Evolutionary conservation across 768 basidiomycete species (phyloP), one percentile per base, ranked within the genome.

Genomic region (Rhodosporidiobolus odoratus): DNA sequence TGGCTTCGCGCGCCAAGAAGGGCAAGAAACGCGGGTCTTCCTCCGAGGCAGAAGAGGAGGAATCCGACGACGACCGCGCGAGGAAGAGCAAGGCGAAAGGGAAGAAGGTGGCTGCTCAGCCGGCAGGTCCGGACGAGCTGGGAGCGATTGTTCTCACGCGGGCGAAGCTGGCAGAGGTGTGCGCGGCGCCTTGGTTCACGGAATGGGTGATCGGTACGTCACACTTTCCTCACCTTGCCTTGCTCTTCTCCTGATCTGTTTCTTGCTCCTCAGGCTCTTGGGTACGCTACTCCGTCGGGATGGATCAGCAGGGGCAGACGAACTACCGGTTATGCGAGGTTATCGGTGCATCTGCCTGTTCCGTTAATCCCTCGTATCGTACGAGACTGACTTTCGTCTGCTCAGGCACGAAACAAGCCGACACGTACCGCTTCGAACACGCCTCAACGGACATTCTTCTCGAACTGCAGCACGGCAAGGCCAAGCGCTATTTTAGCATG

Each of bases 291-390:
- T 82, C 90, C 47, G 87, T 94, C 72, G 91, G 90, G 1, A 74
- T 81, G 3, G 87, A 90, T 65, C 2, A 38, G 23, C 78, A 79
- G 59, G 82, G 83, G 10, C 75, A 82, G 62, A 83, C 84, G 25
- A 84, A 89, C 30, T 97, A 97, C 79, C 85, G 94, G 65, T 84
- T 93, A 57, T 93, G 91, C 77, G 85, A 90, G 80, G 83, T 98
- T 45, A 79, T 81, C 27, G 85, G 93, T 93, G 66, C 54, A 66
- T 54, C 4, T 10, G 16, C 17, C 68, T 48, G 9, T 25, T n/a
- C 32, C 41, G 21, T 12, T 13, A 10, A 50, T 17, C 0, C 32
- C 7, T 23, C n/a, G n/a, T n/a, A n/a, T 3, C 2, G 45, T 45
- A 21, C 32, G 13, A 2, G 34, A 25, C 34, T 10, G 12, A 21